Base-by-base conservation (phyloP, 1,284 basidiomycete genomes). In the Rhodotorula sp. region DNA sequence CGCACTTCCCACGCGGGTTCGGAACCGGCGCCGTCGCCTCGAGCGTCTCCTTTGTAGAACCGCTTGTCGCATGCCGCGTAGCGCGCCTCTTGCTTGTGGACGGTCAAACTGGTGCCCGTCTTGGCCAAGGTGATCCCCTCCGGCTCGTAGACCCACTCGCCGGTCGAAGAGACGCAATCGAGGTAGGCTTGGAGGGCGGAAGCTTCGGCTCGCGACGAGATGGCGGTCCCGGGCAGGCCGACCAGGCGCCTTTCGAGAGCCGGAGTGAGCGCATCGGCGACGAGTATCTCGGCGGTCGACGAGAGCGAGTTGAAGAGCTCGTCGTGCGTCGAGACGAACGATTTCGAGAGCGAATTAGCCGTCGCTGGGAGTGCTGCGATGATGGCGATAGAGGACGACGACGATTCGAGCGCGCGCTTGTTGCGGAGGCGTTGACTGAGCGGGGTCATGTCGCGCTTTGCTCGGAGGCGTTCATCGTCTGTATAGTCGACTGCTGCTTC, bases 41-140 rank as follows among this genome's bases (percentile, higher is more conserved):
- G 43, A 6, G 64, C 48, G 10, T 54, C 60, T 21, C 63, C 69
- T 54, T 77, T 76, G 75, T 80, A 80, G 71, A 72, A 80, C 23
- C 72, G 67, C 67, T 76, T 79, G 63, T 80, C 79, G 71, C 79
- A 80, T n/a, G 69, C 69, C 10, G 79, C 75, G 59, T 72, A 71
- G 18, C 71, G 54, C 5, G 67, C 51, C 23, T 74, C 73, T 65
- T 80, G 79, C 69, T 80, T 80, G 75, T 80, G 79, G 2, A 80
- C 75, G 15, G 76, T 72, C 39, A 79, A 57, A 0, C 77, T 74
- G 3, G 58, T 31, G 1, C 67, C 64, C 1, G 63, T 43, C 10
- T 21, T 15, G 18, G 62, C 57, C n/a, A 76, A 63, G 34, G 52
- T 31, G 3, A 58, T 52, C 14, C 77, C 77, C 7, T 6, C 1